Evolutionary conservation across 139 green algal species (phyloP).

Genomic region (Micractinium conductrix): DNA sequence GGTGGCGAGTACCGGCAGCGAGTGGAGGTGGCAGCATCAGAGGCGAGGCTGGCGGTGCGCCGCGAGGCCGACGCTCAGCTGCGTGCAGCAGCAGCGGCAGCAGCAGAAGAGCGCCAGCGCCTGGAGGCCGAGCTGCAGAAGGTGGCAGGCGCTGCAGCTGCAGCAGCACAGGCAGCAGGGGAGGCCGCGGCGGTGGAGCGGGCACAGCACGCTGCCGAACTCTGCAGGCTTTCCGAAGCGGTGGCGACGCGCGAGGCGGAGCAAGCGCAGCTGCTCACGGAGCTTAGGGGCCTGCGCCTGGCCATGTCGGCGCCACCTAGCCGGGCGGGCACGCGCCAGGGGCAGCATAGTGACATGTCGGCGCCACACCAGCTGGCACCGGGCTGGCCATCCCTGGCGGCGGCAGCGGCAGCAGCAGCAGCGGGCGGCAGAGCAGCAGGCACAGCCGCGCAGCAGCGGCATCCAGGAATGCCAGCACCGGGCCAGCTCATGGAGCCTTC

Average conservation of each 20-base stretch:
- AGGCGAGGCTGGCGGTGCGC: background rate
- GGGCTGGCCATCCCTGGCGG: background rate
- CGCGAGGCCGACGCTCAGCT: background rate
- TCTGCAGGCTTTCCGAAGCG: background rate
- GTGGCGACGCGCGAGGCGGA: background rate
- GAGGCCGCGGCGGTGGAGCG: background rate
- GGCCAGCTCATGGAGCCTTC: background rate
- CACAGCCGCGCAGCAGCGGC: background rate
- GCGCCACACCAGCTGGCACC: no score
- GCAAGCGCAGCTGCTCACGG: background rate
- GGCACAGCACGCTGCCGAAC: background rate
- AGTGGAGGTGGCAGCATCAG: slow-evolving; percentile 6
- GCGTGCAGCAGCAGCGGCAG: background rate
- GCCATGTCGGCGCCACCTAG: background rate
- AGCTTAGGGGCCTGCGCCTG: background rate
- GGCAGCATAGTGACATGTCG: no score
- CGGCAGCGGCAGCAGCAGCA: background rate
- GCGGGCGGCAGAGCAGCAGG: background rate
- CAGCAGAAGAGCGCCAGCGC: background rate
- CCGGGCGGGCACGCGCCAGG: background rate
- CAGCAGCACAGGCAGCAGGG: background rate
- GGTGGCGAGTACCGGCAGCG: background rate
- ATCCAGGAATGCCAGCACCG: background rate
- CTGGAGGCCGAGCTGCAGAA: background rate
- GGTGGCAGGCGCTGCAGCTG: background rate